Percentiles rank a stretch among this genome's conserved stretches.
These are phyloP conservation scores for Vitis hybrid DNA, from an alignment of 177 flowering plant species.

Conservation along the genomic window DNA sequence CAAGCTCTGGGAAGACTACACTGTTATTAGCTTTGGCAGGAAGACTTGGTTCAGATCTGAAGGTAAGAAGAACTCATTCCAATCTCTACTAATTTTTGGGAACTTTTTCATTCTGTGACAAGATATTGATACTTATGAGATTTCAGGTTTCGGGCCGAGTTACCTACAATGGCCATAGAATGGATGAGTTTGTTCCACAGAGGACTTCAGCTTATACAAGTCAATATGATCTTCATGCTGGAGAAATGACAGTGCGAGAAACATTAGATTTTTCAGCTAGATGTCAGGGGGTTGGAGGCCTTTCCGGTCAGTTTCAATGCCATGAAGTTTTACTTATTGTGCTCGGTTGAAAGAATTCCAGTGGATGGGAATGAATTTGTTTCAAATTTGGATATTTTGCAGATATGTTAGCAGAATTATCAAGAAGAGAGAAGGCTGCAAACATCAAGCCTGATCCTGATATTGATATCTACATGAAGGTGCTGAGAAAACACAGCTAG, in stretches of 20 bases:
- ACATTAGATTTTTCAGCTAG: constrained; percentile 37
- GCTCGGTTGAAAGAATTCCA: background rate
- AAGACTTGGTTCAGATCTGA: too few relatives aligned
- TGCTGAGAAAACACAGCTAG: background rate
- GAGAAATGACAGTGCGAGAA: constrained; percentile 41
- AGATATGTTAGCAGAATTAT: constrained; percentile 52
- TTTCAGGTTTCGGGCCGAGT: too few relatives aligned
- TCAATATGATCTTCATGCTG: constrained; percentile 32
- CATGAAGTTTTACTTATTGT: background rate
- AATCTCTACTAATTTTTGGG: too few relatives aligned
- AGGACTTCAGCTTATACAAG: constrained; percentile 41
- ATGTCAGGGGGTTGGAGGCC: constrained; percentile 38
- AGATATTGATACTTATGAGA: too few relatives aligned
- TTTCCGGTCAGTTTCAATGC: constrained; percentile 21
- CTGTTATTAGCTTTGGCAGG: too few relatives aligned
- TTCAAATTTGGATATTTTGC: constrained; percentile 7
- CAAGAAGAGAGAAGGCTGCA: constrained; percentile 49
- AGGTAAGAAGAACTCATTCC: too few relatives aligned
- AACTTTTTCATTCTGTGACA: too few relatives aligned
- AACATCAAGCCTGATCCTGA: constrained; percentile 55
- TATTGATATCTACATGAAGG: constrained; percentile 58
- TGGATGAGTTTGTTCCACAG: too few relatives aligned
- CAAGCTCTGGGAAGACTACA: too few relatives aligned
- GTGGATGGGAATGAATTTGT: background rate
- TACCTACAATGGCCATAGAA: too few relatives aligned